Evolutionary conservation across 805 yeast genomes (phyloP).

Genomic region (Lachancea cidri): DNA sequence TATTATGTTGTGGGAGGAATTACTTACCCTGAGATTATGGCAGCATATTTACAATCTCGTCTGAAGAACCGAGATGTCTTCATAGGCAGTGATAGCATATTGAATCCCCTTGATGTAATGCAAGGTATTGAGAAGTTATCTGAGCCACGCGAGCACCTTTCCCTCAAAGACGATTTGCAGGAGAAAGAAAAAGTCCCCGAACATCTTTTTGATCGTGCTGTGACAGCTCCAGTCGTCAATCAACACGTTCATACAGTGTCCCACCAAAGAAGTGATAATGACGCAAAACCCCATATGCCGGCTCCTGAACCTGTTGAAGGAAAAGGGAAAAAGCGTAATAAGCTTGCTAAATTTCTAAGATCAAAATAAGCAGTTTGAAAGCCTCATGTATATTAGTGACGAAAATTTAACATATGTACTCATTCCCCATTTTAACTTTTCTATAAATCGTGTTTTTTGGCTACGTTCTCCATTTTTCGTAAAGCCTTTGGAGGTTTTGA

Average conservation of each 20-base stretch:
- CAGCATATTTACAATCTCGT: slow-evolving; percentile 64
- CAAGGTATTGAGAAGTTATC: slow-evolving; percentile 36
- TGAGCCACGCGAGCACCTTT: slow-evolving; percentile 37
- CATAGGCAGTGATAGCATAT: slow-evolving; percentile 73
- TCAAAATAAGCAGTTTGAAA: slow-evolving; percentile 13
- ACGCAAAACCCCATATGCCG: slow-evolving; percentile 18
- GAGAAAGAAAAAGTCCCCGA: slow-evolving; percentile 39
- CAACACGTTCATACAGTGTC: slow-evolving; percentile 13
- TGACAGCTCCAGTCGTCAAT: slow-evolving; percentile 3
- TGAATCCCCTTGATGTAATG: slow-evolving; percentile 46
- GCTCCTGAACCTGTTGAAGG: slow-evolving; percentile 17
- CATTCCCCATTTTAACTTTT: neutral
- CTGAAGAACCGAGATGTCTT: slow-evolving; percentile 65
- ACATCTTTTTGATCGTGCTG: slow-evolving; percentile 35
- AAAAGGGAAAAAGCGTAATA: slow-evolving; percentile 42
- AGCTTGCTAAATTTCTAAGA: slow-evolving; percentile 44
- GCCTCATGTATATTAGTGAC: neutral
- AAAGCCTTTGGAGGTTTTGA: slow-evolving; percentile 24
- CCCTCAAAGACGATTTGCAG: slow-evolving; percentile 36
- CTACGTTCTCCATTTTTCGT: slow-evolving; percentile 25
- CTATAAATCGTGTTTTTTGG: slow-evolving; percentile 22
- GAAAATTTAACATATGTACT: neutral
- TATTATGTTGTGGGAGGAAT: slow-evolving; percentile 87
- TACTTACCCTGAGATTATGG: slow-evolving; percentile 74
- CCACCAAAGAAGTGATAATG: slow-evolving; percentile 6